Percentiles rank a stretch among this genome's conserved stretches.
Conservation (phyloP, 192 early-diverging fungal species). For the Coemansia sp. region DNA sequence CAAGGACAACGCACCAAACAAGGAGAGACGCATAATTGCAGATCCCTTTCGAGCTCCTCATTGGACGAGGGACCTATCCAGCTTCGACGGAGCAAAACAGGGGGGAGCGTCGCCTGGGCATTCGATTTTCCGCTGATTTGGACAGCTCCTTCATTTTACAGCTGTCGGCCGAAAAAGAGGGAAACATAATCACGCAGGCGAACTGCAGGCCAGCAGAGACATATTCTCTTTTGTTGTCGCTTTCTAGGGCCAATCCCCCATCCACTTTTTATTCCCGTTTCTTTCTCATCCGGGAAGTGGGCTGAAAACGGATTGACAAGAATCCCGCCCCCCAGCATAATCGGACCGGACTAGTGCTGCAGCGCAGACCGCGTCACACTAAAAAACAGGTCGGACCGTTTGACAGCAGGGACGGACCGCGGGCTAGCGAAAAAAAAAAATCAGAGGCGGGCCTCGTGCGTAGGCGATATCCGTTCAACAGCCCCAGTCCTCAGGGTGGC, state of each 20-base stretch:
- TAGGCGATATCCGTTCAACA: background rate
- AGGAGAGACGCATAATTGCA: slow-evolving; percentile 1
- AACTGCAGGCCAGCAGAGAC: background rate
- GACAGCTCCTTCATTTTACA: background rate
- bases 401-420: slow-evolving; percentile 5
- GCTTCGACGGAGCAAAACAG: background rate
- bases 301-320: background rate
- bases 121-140: background rate
- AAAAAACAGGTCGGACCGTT: slow-evolving; percentile 7
- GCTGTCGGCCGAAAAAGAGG: background rate
- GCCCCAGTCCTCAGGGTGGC: background rate
- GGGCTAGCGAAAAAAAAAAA: background rate
- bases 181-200: slow-evolving; percentile 9
- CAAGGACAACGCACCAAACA: background rate
- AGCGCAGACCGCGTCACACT: slow-evolving; percentile 8
- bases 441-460: background rate
- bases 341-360: slow-evolving; percentile 2
- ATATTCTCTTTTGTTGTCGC: slow-evolving; percentile 3
- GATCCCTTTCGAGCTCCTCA: background rate
- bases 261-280: background rate
- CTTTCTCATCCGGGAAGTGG: background rate
- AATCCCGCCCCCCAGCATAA: slow-evolving; percentile 1
- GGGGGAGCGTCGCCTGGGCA: background rate
- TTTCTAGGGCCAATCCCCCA: background rate
- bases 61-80: background rate